Evolutionary conservation across 1,139 yeast species (phyloP).

Genomic region (Debaryomyces subglobosus): DNA sequence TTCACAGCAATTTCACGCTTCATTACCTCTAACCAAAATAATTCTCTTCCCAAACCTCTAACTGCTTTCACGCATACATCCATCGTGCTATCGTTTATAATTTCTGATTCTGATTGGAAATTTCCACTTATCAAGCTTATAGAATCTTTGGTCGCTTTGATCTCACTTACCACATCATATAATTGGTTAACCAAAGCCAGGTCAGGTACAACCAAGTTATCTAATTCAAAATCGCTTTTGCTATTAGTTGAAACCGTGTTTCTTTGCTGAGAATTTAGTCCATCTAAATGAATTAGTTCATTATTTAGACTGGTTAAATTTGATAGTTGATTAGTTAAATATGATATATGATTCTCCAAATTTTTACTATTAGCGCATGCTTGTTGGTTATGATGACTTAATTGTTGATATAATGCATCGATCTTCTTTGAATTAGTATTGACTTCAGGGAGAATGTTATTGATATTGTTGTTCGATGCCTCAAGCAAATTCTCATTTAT

Average conservation of each 20-base stretch:
- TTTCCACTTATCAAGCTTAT: conserved; percentile 59
- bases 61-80: conserved; percentile 60
- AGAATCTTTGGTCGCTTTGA: conserved; percentile 71
- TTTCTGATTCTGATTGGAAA: conserved; percentile 36
- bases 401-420: conserved; percentile 35
- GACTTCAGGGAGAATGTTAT: conserved; percentile 17
- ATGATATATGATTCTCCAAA: conserved; percentile 35
- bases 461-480: conserved; percentile 8
- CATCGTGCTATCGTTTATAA: conserved; percentile 40
- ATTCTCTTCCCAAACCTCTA: conserved; percentile 73
- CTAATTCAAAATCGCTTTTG: conserved; percentile 23
- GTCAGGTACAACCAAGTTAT: conserved; percentile 45
- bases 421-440: conserved; percentile 27
- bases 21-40: conserved; percentile 56
- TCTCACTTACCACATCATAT: conserved; percentile 68
- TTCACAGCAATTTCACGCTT: conserved; percentile 35
- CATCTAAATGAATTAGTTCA: conserved; percentile 27
- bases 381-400: conserved; percentile 40
- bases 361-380: conserved; percentile 41
- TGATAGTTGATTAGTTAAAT: conserved; percentile 34
- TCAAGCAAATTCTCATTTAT: conserved; percentile 25
- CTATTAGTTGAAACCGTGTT: conserved; percentile 23
- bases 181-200: conserved; percentile 49
- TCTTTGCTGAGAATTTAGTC: conserved; percentile 24
- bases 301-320: conserved; percentile 30